Evolutionary conservation across 2,329 filamentous ascomycete species (phyloP).

Genomic region (Phyllosticta paracitricarpa): DNA sequence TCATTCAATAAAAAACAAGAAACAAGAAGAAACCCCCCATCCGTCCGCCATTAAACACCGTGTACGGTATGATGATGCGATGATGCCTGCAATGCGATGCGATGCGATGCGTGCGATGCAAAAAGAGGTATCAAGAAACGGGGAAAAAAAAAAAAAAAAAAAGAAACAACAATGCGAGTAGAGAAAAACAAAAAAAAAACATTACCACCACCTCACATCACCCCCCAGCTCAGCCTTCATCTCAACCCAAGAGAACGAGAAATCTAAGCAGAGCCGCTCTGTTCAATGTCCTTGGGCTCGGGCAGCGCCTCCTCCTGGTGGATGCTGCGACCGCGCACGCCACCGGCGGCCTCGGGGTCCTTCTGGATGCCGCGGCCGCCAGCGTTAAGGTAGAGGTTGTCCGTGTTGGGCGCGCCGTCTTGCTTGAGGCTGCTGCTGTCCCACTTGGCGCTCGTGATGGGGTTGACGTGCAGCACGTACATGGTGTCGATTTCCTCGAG

Average conservation of each 20-base stretch:
- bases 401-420: slow-evolving; percentile 14
- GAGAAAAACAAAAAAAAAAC: neutral
- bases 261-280: neutral
- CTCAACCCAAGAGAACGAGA: too few relatives aligned
- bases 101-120: too few relatives aligned
- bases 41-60: neutral
- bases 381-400: slow-evolving; percentile 19
- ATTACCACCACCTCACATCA: too few relatives aligned
- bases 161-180: neutral
- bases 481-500: slow-evolving; percentile 69
- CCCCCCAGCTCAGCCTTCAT: too few relatives aligned
- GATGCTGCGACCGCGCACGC: slow-evolving; percentile 7
- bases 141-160: neutral
- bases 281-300: neutral
- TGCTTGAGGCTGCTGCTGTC: neutral
- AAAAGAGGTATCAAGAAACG: neutral
- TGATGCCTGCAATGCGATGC: neutral
- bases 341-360: slow-evolving; percentile 20
- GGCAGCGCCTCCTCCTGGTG: slow-evolving; percentile 5
- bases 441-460: slow-evolving; percentile 31
- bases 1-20: neutral
- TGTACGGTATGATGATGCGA: neutral
- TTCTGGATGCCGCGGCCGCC: slow-evolving; percentile 26
- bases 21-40: neutral
- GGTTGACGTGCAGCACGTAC: slow-evolving; percentile 56